These are phyloP conservation scores for Hypoxylon sp. DNA, from an alignment of 2,329 filamentous ascomycete genomes.

Conservation along the genomic window DNA sequence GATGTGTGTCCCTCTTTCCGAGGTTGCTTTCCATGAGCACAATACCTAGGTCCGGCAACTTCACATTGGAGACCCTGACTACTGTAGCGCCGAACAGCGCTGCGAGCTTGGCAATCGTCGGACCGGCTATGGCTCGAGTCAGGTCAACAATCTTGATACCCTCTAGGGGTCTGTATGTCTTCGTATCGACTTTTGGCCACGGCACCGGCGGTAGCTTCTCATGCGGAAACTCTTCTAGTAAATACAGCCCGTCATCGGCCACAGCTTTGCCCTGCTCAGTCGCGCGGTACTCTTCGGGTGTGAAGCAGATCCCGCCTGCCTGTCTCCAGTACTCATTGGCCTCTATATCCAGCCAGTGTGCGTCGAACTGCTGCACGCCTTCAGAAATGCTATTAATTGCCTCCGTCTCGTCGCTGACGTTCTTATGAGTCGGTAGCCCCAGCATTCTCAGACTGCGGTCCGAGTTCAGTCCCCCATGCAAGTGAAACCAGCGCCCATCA, in stretches of 20 bases:
- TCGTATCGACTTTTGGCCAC: constrained; percentile 43
- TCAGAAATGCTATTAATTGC: constrained; percentile 47
- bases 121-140: constrained; percentile 54
- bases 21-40: constrained; percentile 53
- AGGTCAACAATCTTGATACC: constrained; percentile 54
- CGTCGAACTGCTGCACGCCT: constrained; percentile 46
- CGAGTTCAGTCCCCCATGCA: constrained; percentile 53
- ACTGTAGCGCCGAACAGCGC: constrained; percentile 53
- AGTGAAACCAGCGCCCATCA: constrained; percentile 53
- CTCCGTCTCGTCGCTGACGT: constrained; percentile 49
- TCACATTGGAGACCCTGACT: constrained; percentile 51
- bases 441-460: constrained; percentile 51
- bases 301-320: constrained; percentile 51
- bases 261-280: constrained; percentile 48
- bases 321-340: constrained; percentile 53
- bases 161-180: constrained; percentile 48
- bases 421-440: constrained; percentile 47
- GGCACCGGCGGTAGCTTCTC: constrained; percentile 46
- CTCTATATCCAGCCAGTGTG: constrained; percentile 49
- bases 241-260: constrained; percentile 47
- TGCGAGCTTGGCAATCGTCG: constrained; percentile 51
- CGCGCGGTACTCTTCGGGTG: constrained; percentile 51
- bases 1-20: constrained; percentile 52
- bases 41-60: constrained; percentile 50
- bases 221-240: constrained; percentile 41